A percentile compares a stretch with the other conserved stretches of the same genome.
These are phyloP conservation scores for Boletus tylopilopsis DNA, from an alignment of 768 basidiomycete genomes.

Conservation along the genomic window DNA sequence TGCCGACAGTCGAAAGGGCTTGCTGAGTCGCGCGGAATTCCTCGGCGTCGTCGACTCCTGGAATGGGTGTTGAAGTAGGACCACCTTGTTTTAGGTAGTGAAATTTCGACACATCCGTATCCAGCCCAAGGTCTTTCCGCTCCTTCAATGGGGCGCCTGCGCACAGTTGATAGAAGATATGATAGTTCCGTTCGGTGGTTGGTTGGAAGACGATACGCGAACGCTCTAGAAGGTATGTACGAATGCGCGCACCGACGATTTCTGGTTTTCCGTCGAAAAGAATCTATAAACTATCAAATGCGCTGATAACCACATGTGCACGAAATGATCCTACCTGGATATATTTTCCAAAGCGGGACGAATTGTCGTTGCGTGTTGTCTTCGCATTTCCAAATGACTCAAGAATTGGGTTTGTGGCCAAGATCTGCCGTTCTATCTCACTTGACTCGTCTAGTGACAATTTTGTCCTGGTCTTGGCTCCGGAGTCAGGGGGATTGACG, in stretches of 20 bases:
- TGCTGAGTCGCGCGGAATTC: slow-evolving; percentile 93
- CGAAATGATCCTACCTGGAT: slow-evolving; percentile 63
- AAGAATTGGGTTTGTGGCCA: slow-evolving; percentile 98
- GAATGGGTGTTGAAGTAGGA: slow-evolving; percentile 77
- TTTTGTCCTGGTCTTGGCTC: slow-evolving; percentile 62
- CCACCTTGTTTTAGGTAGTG: slow-evolving; percentile 94
- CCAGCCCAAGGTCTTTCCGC: slow-evolving; percentile 89
- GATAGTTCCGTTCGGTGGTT: slow-evolving; percentile 95
- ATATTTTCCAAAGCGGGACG: slow-evolving; percentile 98
- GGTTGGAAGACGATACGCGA: slow-evolving; percentile 98
- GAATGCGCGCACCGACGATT: slow-evolving; percentile 97
- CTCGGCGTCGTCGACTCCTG: slow-evolving; percentile 92
- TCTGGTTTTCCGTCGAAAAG: slow-evolving; percentile 94
- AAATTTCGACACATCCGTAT: slow-evolving; percentile 82
- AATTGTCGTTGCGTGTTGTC: slow-evolving; percentile 98
- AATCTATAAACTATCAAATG: slow-evolving; percentile 52
- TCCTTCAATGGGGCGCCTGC: slow-evolving; percentile 95
- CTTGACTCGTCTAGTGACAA: slow-evolving; percentile 79
- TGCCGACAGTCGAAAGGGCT: slow-evolving; percentile 94
- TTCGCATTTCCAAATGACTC: slow-evolving; percentile 99
- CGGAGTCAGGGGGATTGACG: slow-evolving; percentile 78
- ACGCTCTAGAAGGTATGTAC: slow-evolving; percentile 96
- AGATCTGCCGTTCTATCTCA: slow-evolving; percentile 95
- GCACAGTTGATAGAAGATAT: slow-evolving; percentile 99
- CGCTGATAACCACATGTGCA: neutral